These are phyloP conservation scores for Alternaria viburni DNA, from an alignment of 2,329 filamentous ascomycete genomes.

Conservation along the genomic window DNA sequence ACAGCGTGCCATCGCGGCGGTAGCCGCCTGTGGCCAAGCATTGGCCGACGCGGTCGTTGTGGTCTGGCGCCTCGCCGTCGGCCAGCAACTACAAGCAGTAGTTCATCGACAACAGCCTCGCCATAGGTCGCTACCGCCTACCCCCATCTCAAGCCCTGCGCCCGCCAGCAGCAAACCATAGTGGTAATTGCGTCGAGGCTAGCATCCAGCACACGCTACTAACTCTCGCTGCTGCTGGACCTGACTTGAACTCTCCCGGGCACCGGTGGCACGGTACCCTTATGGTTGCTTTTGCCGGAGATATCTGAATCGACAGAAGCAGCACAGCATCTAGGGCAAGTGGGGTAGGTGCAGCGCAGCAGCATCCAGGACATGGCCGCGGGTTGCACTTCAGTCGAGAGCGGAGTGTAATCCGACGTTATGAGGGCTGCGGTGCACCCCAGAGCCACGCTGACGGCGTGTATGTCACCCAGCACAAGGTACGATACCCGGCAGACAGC, in stretches of 20 bases:
- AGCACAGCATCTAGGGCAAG: constrained; percentile 16
- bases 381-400: constrained; percentile 13
- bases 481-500: constrained; percentile 39
- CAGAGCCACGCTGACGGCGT: constrained; percentile 37
- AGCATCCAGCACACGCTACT: constrained; percentile 16
- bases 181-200: constrained; percentile 11
- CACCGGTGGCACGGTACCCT: constrained; percentile 39
- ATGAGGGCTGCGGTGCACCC: constrained; percentile 31
- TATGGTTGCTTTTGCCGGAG: constrained; percentile 29
- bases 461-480: constrained; percentile 29
- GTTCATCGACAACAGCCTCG: constrained; percentile 21
- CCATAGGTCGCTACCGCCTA: constrained; percentile 12
- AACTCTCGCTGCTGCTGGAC: not conserved
- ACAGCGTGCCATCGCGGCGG: constrained; percentile 37
- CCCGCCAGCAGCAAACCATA: constrained; percentile 11
- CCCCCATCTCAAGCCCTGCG: constrained; percentile 10
- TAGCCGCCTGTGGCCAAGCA: constrained; percentile 26
- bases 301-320: constrained; percentile 24
- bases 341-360: constrained; percentile 22
- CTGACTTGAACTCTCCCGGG: constrained; percentile 20
- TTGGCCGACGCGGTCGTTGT: constrained; percentile 27
- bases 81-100: constrained; percentile 7
- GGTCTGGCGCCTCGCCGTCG: constrained; percentile 20
- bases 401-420: constrained; percentile 33
- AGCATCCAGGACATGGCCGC: constrained; percentile 21